These are phyloP conservation scores for Pythium rhizo-oryzae DNA, from an alignment of 352 stramenopile species.

Conservation along the genomic window DNA sequence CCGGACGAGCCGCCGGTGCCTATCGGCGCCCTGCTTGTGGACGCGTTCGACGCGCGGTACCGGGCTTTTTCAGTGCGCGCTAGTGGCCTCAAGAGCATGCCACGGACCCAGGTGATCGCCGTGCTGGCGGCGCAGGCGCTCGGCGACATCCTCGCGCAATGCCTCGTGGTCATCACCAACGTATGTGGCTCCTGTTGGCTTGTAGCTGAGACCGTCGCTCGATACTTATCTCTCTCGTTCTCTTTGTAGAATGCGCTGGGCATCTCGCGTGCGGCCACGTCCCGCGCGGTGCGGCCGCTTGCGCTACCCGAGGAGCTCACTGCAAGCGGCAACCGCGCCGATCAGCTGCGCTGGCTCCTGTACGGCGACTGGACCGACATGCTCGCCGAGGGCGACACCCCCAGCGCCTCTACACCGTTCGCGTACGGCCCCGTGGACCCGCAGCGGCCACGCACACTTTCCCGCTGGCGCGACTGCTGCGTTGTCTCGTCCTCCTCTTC, in stretches of 20 bases:
- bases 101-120: slow-evolving; percentile 40
- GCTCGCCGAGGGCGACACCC: slow-evolving; percentile 8
- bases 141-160: slow-evolving; percentile 54
- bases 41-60: slow-evolving; percentile 38
- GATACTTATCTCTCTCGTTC: neutral
- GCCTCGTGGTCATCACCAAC: slow-evolving; percentile 54
- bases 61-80: slow-evolving; percentile 31
- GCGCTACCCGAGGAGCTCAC: slow-evolving; percentile 45
- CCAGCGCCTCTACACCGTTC: slow-evolving; percentile 26
- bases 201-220: neutral
- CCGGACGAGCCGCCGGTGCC: slow-evolving; percentile 41
- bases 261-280: slow-evolving; percentile 45
- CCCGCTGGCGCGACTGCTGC: slow-evolving; percentile 70
- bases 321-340: slow-evolving; percentile 30
- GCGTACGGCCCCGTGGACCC: slow-evolving; percentile 13
- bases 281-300: slow-evolving; percentile 37
- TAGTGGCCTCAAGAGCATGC: slow-evolving; percentile 18
- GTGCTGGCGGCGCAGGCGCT: slow-evolving; percentile 54
- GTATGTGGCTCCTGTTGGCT: slow-evolving; percentile 37
- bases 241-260: slow-evolving; percentile 45
- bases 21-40: slow-evolving; percentile 31
- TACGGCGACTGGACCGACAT: slow-evolving; percentile 55
- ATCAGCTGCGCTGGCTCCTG: slow-evolving; percentile 67
- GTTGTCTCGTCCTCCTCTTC: slow-evolving; percentile 35
- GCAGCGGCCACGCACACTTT: slow-evolving; percentile 31